Base-by-base conservation (phyloP, 495 filamentous ascomycete genomes). In the Penicillium maclennaniae region DNA sequence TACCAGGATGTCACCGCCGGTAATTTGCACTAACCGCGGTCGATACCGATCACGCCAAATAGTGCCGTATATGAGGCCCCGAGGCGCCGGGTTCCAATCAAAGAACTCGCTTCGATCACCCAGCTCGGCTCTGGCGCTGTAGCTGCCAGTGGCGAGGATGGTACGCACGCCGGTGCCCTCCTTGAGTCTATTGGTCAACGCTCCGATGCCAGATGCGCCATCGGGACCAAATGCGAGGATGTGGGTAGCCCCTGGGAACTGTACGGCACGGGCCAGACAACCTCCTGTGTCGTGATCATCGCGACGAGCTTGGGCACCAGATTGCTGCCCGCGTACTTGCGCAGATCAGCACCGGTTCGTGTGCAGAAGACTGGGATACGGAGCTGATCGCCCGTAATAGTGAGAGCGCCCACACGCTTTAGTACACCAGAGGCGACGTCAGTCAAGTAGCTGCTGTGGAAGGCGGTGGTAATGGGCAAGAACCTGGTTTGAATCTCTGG, bases 1-100 rank as follows among this genome's bases (percentile, higher is more conserved):
- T 23, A 98, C 93, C 51, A 87, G 95, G 1, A 87, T 95, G 63
- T 87, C 82, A 20, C 93, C 93, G 43, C 78, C 79, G 6, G 91
- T 89, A 20, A 89, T 96, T 74, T 88, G 90, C 58, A 92, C 83
- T 38, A 98, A 80, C 44, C 83, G 84, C 4, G 93, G 93, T n/a
- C 93, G 90, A 65, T 93, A 87, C 66, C 96, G 91, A 68, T 93
- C 92, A 40, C 97, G 91, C 93, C 93, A 99, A 67, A 97, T 89
- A 15, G 90, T 83, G 23, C 93, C 93, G 68, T 87, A 97, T 67
- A 91, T 95, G 56, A 99, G n/a, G n/a, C n/a, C n/a, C n/a, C n/a
- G n/a, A n/a, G n/a, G n/a, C n/a, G n/a, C 89, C 2, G 93, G 90
- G 57, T 95, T 84, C 56, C 95, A 86, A 64, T 99, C 92, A 54